phyloP scores from a whole-genome alignment of 768 basidiomycete species.

The Podaxis pistillaris region DNA sequence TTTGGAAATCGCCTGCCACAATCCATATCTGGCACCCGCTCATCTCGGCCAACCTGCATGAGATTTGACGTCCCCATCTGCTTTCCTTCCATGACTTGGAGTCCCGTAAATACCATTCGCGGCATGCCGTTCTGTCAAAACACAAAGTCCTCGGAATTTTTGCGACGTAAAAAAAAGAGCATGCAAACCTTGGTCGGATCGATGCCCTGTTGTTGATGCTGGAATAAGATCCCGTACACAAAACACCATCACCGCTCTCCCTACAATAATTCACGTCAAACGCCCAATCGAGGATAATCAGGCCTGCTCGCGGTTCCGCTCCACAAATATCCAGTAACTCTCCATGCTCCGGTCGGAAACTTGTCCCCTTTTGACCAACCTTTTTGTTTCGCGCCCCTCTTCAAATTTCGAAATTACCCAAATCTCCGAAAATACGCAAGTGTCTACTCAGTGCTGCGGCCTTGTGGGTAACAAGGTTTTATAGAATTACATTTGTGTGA shows the following conservation, averaged over 20 bases:
- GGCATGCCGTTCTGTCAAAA: not conserved
- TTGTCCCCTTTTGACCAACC: slow-evolving; percentile 9
- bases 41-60: not conserved
- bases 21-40: not conserved
- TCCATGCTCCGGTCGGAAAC: slow-evolving; percentile 11
- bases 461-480: slow-evolving; percentile 4
- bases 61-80: not conserved
- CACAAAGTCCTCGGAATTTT: slow-evolving; percentile 6
- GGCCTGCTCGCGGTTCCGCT: not conserved
- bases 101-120: not conserved
- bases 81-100: not conserved
- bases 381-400: slow-evolving; percentile 10
- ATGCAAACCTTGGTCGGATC: not conserved
- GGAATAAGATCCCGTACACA: not conserved
- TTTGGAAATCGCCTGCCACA: not conserved
- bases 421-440: not conserved
- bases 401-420: not conserved
- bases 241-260: not conserved
- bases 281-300: not conserved
- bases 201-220: not conserved
- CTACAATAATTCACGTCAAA: not conserved
- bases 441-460: not conserved
- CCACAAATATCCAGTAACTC: slow-evolving; percentile 2
- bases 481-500: slow-evolving; percentile 1
- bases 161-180: not conserved